These are phyloP conservation scores for Melastoma candidum DNA, from an alignment of 441 rosid genomes.

Conservation along the genomic window DNA sequence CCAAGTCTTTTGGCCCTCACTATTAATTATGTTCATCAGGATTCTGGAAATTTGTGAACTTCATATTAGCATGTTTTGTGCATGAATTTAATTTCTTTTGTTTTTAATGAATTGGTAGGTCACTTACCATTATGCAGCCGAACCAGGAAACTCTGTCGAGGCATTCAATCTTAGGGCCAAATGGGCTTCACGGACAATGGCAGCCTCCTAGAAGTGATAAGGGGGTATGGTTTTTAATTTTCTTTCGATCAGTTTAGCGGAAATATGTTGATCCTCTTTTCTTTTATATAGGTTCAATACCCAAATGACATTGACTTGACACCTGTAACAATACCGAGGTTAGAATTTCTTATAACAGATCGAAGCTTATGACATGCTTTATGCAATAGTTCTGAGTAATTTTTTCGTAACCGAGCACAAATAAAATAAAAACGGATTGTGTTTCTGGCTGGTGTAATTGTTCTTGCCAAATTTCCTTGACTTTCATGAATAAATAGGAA, in stretches of 20 bases:
- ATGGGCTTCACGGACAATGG: slow-evolving; percentile 77
- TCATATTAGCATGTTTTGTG: background rate
- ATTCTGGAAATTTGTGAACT: background rate
- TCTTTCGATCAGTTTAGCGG: slow-evolving; percentile 7
- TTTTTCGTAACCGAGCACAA: too few species aligned
- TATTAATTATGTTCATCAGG: too few species aligned
- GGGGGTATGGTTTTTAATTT: slow-evolving; percentile 34
- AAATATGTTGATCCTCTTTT: slow-evolving; percentile 19
- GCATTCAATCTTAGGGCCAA: slow-evolving; percentile 90
- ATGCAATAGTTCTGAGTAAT: background rate
- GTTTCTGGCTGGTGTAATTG: too few species aligned
- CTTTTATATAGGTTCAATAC: slow-evolving; percentile 55
- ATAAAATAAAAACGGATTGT: too few species aligned
- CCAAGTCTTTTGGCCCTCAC: too few species aligned
- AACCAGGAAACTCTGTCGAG: slow-evolving; percentile 79
- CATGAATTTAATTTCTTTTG: slow-evolving; percentile 7
- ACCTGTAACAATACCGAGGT: slow-evolving; percentile 80
- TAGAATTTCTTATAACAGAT: slow-evolving; percentile 17
- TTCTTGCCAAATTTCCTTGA: too few species aligned
- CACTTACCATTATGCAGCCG: slow-evolving; percentile 50
- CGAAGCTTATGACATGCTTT: slow-evolving; percentile 4
- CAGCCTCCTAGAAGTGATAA: slow-evolving; percentile 57
- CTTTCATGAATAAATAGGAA: too few species aligned
- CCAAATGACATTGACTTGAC: slow-evolving; percentile 72
- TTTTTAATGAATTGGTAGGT: slow-evolving; percentile 29